Percentiles rank a stretch among this genome's conserved stretches.
phyloP scores from a whole-genome alignment of 148 eudicot genomes.

The Chenopodium formosanum region DNA sequence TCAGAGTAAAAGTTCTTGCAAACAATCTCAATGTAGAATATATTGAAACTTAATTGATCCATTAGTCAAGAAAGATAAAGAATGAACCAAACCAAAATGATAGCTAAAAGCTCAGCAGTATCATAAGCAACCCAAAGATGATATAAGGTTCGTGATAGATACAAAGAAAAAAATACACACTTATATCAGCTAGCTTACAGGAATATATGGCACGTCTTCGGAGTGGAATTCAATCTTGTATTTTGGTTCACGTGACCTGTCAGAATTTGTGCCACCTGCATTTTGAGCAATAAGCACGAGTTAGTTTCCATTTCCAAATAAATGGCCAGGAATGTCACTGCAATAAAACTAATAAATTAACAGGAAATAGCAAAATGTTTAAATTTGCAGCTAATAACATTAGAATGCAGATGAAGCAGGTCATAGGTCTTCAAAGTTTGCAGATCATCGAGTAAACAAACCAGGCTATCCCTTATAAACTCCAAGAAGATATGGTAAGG shows the following conservation, averaged over 20 bases:
- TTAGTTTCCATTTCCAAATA: neutral
- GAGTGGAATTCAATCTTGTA: conserved; percentile 79
- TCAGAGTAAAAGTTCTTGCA: neutral
- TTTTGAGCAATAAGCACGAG: neutral
- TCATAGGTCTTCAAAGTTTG: neutral
- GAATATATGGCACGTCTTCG: conserved; percentile 67
- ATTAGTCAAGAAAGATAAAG: conserved; percentile 7
- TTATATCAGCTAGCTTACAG: conserved; percentile 49
- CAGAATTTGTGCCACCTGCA: conserved; percentile 62
- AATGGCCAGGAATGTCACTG: neutral
- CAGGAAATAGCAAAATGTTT: no score
- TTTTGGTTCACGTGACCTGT: conserved; percentile 79
- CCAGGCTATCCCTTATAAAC: neutral
- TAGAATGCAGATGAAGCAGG: neutral
- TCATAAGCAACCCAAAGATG: neutral
- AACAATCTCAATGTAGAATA: neutral
- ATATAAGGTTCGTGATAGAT: neutral
- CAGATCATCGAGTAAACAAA: neutral
- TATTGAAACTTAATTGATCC: neutral
- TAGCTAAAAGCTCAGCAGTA: neutral
- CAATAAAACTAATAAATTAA: no score
- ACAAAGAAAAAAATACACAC: neutral
- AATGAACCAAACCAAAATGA: neutral
- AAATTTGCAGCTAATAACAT: no score
- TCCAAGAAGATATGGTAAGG: neutral